Evolutionary conservation across 306 rosid genomes (phyloP).

Genomic region (Oemleria cerasiformis): DNA sequence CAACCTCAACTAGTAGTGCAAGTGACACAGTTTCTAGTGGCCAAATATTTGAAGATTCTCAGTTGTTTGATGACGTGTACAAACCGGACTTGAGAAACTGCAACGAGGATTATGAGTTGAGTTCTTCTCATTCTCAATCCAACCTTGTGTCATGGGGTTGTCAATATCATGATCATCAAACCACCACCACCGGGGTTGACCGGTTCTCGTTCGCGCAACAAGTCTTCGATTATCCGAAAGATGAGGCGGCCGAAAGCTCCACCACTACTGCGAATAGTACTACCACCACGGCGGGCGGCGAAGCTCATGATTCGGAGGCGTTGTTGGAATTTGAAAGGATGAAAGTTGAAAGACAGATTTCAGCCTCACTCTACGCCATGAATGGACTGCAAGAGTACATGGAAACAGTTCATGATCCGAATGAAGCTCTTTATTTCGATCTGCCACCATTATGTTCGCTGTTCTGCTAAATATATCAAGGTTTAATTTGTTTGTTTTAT

Average conservation of each 20-base stretch:
- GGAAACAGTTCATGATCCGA: conserved; percentile 71
- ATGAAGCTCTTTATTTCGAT: conserved; percentile 66
- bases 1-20: conserved; percentile 13
- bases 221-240: conserved; percentile 49
- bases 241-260: not conserved
- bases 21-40: conserved; percentile 14
- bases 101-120: conserved; percentile 31
- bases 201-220: conserved; percentile 45
- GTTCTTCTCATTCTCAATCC: conserved; percentile 19
- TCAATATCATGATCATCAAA: conserved; percentile 17
- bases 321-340: conserved; percentile 73
- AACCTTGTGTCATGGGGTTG: conserved; percentile 42
- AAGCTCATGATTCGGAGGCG: conserved; percentile 30
- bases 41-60: conserved; percentile 19
- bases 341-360: conserved; percentile 89
- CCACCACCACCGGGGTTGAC: conserved; percentile 24
- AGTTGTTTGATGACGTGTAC: conserved; percentile 50
- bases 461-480: conserved; percentile 40
- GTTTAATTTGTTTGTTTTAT: conserved; percentile 1
- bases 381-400: conserved; percentile 90
- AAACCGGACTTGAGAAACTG: conserved; percentile 69
- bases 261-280: not conserved
- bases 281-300: not conserved
- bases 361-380: conserved; percentile 85
- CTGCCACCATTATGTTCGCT: conserved; percentile 79